Evolutionary conservation across 2,329 filamentous ascomycete species (phyloP), one percentile per base, ranked within the genome.

Genomic region (Nakataea oryzae): DNA sequence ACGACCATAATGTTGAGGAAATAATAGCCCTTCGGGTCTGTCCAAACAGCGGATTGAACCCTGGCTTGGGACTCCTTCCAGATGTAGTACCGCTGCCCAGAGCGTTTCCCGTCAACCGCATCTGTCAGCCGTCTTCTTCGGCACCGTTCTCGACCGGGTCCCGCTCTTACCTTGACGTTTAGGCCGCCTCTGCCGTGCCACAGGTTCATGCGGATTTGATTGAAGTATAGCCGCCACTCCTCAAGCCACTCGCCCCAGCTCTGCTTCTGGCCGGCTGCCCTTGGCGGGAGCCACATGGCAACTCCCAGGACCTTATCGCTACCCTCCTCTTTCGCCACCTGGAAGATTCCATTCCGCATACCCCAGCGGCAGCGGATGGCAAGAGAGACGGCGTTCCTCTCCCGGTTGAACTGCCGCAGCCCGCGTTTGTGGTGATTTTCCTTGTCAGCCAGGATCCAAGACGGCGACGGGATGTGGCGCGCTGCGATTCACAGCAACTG

Each of bases 1-100:
- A 91, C 87, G 0, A 87, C 86, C 68, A 91, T 84, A 64, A 91
- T 89, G 68, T 91, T 91, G 66, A 88, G 86, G 66, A 91, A 91
- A 69, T 90, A 91, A 69, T 91, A 91, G 0, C 88, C 88, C 6
- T 79, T 76, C 0, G 81, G 78, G 62, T 89, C 85, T 0, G 76
- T 83, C 88, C 87, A 91, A 3, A 90, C 73, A 29, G 81, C 74
- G 0, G 75, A 74, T 62, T 90, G 87, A 0, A 82, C 85, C 54
- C 82, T 75, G 0, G 81, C 78, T 71, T 91, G 88, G 7, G 81
- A 78, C 5, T 78, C 77, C 69, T 91, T 91, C 87, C 87, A 91
- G 66, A 90, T 87, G 72, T 83, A 86, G 70, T 91, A 91, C 7
- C 88, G 82, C 74, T 80, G 61, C 27, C 6, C 7, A 11, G 24